Percentiles rank a stretch among this genome's conserved stretches.
phyloP scores from a whole-genome alignment of 2,329 filamentous ascomycete species.

The Aspergillus sp. region DNA sequence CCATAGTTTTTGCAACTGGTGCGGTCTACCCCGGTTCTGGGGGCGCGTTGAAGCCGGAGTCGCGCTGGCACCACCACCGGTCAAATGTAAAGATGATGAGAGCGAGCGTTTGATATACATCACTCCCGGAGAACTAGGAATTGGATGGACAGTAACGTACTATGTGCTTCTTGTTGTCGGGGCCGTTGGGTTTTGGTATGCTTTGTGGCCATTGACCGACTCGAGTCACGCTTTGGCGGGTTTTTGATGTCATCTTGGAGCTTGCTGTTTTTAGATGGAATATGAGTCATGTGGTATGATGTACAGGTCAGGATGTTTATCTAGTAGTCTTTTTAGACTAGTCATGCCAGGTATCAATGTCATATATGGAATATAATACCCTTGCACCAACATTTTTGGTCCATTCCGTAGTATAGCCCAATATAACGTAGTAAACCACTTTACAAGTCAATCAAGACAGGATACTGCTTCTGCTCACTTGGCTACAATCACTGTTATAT shows the following conservation, averaged over 20 bases:
- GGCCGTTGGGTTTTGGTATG: slow-evolving; percentile 61
- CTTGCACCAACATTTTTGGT: too few relatives aligned
- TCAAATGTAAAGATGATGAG: slow-evolving; percentile 37
- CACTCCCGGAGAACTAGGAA: slow-evolving; percentile 27
- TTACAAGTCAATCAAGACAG: too few relatives aligned
- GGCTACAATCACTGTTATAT: too few relatives aligned
- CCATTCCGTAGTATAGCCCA: too few relatives aligned
- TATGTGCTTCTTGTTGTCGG: slow-evolving; percentile 70
- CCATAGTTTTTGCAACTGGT: slow-evolving; percentile 87
- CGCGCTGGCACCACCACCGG: slow-evolving; percentile 28
- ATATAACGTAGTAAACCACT: too few relatives aligned
- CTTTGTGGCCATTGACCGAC: slow-evolving; percentile 66
- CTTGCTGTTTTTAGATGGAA: slow-evolving; percentile 17
- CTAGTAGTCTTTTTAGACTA: too few relatives aligned
- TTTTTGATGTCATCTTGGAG: background rate
- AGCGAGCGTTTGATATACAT: slow-evolving; percentile 13
- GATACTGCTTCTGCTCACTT: too few relatives aligned
- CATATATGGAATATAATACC: too few relatives aligned
- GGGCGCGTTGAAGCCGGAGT: slow-evolving; percentile 59
- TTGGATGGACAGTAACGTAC: slow-evolving; percentile 68
- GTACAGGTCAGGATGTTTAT: background rate
- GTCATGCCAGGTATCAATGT: too few relatives aligned
- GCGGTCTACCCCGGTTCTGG: slow-evolving; percentile 82
- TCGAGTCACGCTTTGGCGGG: slow-evolving; percentile 30
- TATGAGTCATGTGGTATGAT: background rate